A percentile compares a stretch with the other conserved stretches of the same genome.
Evolutionary conservation across 352 stramenopile genomes (phyloP).

Genomic region (Phytophthora capsici): DNA sequence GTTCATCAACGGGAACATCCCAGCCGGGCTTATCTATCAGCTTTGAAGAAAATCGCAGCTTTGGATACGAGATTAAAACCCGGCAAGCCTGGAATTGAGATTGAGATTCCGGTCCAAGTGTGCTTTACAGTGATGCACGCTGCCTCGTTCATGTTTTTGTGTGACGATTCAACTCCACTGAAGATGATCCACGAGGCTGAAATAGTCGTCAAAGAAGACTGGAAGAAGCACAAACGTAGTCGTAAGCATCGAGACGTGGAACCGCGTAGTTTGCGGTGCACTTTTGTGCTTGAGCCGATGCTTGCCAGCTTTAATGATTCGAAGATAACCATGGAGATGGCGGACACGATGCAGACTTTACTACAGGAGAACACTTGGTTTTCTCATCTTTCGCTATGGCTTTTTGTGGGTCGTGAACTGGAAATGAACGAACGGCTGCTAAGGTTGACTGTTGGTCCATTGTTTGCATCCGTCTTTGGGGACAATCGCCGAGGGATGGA

Average conservation of each 20-base stretch:
- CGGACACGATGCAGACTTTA: conserved; percentile 5
- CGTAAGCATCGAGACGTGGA: conserved; percentile 1
- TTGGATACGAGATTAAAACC: conserved; percentile 1
- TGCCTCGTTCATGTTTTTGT: conserved; percentile 4
- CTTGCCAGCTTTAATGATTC: conserved; percentile 13
- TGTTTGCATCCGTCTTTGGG: too few relatives aligned
- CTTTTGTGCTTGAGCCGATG: too few relatives aligned
- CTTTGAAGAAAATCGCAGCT: conserved; percentile 11
- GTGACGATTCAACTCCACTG: conserved; percentile 1
- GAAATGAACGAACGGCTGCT: too few relatives aligned
- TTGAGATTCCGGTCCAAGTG: conserved; percentile 17
- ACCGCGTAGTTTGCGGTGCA: conserved; percentile 11
- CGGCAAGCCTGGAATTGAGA: conserved; percentile 6
- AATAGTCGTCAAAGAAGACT: conserved; percentile 8
- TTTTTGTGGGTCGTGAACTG: too few relatives aligned
- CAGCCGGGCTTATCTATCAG: conserved; percentile 3
- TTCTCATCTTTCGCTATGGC: not conserved
- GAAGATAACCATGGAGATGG: not conserved
- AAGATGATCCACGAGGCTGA: conserved; percentile 2
- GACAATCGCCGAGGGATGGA: too few relatives aligned
- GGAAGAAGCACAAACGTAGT: not conserved
- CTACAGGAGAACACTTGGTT: conserved; percentile 5
- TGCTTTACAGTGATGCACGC: conserved; percentile 7
- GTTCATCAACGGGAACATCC: conserved; percentile 8
- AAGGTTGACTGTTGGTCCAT: too few relatives aligned